Base-by-base conservation (phyloP, 257 asterid genomes). In the Rehmannia glutinosa region DNA sequence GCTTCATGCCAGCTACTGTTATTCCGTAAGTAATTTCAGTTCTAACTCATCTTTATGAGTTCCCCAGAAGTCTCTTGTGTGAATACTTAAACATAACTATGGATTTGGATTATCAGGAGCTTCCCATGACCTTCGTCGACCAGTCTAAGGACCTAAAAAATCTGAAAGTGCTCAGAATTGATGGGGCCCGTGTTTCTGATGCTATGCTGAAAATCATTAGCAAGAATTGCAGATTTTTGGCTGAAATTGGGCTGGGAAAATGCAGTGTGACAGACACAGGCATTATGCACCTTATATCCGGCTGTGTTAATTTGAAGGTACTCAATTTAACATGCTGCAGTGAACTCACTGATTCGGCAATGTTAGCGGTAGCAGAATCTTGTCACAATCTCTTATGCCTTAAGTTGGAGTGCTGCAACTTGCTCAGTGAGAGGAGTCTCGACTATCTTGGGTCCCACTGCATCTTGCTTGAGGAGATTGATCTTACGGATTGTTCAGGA, bases 401-500 rank as follows among this genome's bases (percentile, higher is more conserved):
- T 15, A 84, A 86, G 75, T 75, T 88, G 73, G 96, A 88, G 74
- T 84, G 93, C 78, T 84, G 91, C 85, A 82, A 82, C 81, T 74
- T 76, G 61, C 82, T 88, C 58, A 81, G 77, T 1, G 85, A 82
- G 81, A 78, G 59, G 66, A 82, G 94, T 56, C 82, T 88, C 47
- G 57, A 77, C 53, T 75, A n/a, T 77, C 79, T 88, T 36, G 91
- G 87, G 39, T 86, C 81, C 8, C 64, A 68, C 8, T 82, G 91
- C 74, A 24, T 28, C 69, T 64, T 62, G 23, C 94, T 88, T 2
- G 74, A 82, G 82, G 91, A 86, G 79, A 82, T 86, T 63, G 96
- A 88, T 76, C 94, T 88, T 57, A 88, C 96, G 0, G 96, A 86
- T 70, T 88, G 96, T 76, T 60, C 80, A 8, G 96, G 91, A 45